Base-by-base conservation (phyloP, 352 stramenopile genomes). In the Phytophthora constricta region DNA sequence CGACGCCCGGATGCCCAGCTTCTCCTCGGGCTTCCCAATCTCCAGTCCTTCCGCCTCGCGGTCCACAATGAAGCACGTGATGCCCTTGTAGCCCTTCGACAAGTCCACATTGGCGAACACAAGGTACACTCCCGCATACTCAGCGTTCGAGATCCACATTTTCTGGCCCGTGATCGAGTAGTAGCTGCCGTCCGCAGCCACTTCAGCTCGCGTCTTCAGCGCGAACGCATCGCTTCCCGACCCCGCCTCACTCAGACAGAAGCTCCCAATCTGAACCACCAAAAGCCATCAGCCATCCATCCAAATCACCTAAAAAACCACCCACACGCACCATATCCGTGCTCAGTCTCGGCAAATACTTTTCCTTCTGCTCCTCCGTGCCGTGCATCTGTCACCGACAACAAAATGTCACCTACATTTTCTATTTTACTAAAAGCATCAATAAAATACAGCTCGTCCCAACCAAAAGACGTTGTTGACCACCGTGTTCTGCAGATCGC, bases 21-120 rank as follows among this genome's bases (percentile, higher is more conserved):
- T 99, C 67, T 98, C 93, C 75, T 99, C 97, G 0, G 95, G 89
- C 50, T 93, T 96, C 20, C 97, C 97, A 27, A 99, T 94, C 68
- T 93, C 85, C 27, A 99, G 76, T 22, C 96, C 94, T 56, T 98
- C 90, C 17, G 84, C 87, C 26, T 95, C 91, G 23, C 96, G 88
- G 76, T 99, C 96, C 4, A 99, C 96, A 69, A 99, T 97, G 73
- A 99, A 99, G 55, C 94, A 98, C 62, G 97, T 99, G 64, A 99
- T 99, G 39, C 97, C 97, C 78, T 98, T 99, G 88, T 99, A 98
- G 10, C 96, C 96, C 70, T 94, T 83, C 2, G 87, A 92, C 47
- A 76, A 83, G 74, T 98, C 90, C 9, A 88, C 87, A 67, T 98
- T 99, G 11, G 97, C 97, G 80, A 99, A 99, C 14, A 99, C 95